phyloP scores from a whole-genome alignment of 1,284 basidiomycete genomes.

The Microbotryum lychnidis-dioicae region DNA sequence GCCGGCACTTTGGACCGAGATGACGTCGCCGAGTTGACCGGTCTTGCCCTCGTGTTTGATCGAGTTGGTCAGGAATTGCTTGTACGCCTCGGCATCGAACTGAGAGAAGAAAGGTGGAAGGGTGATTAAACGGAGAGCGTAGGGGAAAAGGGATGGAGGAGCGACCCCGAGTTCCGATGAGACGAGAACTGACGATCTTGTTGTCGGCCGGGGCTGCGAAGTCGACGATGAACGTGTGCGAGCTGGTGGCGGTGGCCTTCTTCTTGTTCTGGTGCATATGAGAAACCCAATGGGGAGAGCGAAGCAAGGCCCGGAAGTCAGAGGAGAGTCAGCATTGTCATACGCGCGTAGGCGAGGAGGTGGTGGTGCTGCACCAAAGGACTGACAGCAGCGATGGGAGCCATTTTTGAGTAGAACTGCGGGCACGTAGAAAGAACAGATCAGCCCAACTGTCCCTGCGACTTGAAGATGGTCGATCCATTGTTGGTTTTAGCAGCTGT shows the following conservation, averaged over 20 bases:
- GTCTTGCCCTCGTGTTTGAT: constrained; percentile 44
- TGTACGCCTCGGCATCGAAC: constrained; percentile 41
- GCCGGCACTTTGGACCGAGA: constrained; percentile 38
- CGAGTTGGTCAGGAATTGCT: constrained; percentile 43
- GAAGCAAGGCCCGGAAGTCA: too few species aligned
- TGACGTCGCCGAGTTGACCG: constrained; percentile 42
- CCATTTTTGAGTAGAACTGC: too few species aligned
- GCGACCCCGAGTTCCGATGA: background rate
- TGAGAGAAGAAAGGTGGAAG: background rate
- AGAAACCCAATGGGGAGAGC: background rate
- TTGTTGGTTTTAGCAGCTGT: too few species aligned
- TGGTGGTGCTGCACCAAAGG: too few species aligned
- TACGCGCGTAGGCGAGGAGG: too few species aligned
- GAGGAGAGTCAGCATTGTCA: too few species aligned
- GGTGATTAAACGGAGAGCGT: background rate
- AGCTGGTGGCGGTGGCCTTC: constrained; percentile 1
- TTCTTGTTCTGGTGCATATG: constrained; percentile 1
- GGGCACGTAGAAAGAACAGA: too few species aligned
- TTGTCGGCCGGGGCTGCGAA: constrained; percentile 42
- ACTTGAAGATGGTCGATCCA: too few species aligned
- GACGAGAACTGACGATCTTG: constrained; percentile 32
- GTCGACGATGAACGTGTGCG: constrained; percentile 39
- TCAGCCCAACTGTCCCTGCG: too few species aligned
- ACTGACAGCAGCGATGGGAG: too few species aligned
- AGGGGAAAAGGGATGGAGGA: too few species aligned